Conservation (phyloP, 2,329 filamentous ascomycete species). For the Botrytis galanthina region DNA sequence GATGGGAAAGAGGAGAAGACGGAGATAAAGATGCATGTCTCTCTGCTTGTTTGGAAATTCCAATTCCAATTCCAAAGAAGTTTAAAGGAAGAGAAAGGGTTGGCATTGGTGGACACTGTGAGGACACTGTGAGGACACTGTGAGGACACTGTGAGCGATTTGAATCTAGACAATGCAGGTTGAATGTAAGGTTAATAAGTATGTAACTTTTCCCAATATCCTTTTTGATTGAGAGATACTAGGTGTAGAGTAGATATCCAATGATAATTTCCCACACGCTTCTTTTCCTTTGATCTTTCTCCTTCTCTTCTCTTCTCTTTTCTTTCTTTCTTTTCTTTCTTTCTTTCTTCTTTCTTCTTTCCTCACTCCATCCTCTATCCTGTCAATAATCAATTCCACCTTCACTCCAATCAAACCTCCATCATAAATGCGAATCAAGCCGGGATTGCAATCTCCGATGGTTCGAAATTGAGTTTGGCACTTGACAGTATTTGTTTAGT, state of each 20-base stretch:
- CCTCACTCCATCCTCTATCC: no score
- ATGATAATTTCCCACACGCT: background rate
- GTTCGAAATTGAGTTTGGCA: background rate
- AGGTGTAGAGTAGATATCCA: background rate
- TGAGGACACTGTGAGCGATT: background rate
- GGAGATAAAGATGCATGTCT: background rate
- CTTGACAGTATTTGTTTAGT: background rate
- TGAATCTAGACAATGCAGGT: background rate
- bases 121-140: no score
- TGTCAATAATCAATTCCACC: background rate
- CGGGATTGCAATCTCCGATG: rapidly evolving
- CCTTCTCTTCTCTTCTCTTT: background rate
- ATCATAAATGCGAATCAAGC: background rate
- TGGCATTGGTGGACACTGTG: background rate
- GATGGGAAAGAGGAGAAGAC: background rate
- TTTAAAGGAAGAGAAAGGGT: background rate
- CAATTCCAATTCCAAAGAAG: background rate
- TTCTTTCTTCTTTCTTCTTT: background rate
- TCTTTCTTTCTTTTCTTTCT: no score
- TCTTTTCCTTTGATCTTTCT: background rate
- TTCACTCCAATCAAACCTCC: background rate
- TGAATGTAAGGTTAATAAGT: background rate
- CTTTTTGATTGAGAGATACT: background rate
- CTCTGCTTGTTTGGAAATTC: background rate
- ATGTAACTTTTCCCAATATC: background rate